Evolutionary conservation across 306 rosid genomes (phyloP).

Genomic region (Vigna mungo): DNA sequence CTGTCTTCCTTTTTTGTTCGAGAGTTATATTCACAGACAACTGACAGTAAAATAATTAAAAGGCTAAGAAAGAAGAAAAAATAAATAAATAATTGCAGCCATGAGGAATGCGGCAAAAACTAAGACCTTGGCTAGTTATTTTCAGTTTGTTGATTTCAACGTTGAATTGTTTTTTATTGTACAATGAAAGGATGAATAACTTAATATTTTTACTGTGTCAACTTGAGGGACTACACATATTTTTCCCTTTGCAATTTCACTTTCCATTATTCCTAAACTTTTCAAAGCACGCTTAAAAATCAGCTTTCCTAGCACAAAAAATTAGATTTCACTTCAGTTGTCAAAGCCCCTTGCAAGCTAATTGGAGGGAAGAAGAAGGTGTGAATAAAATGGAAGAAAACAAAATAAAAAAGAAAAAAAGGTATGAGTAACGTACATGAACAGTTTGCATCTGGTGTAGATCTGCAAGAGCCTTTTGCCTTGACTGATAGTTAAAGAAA

Average conservation of each 20-base stretch:
- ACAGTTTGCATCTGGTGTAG: conserved; percentile 92
- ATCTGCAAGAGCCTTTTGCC: conserved; percentile 94
- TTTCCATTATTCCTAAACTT: conserved; percentile 11
- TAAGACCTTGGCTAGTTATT: background rate
- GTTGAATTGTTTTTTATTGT: background rate
- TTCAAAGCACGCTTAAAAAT: conserved; percentile 15
- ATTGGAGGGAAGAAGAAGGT: too few species aligned
- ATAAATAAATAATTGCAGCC: background rate
- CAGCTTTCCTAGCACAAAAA: background rate
- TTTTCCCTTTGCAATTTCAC: too few species aligned
- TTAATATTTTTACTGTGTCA: background rate
- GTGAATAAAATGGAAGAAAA: background rate
- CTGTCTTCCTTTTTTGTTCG: background rate
- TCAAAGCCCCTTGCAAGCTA: conserved; percentile 24
- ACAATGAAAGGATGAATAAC: background rate
- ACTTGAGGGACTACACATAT: background rate
- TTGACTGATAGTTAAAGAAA: conserved; percentile 66
- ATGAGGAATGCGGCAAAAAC: conserved; percentile 21
- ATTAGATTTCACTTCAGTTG: conserved; percentile 19
- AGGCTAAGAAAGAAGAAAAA: background rate
- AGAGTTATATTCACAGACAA: background rate
- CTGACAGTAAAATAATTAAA: conserved; percentile 2
- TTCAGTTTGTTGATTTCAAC: conserved; percentile 3
- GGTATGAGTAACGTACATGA: conserved; percentile 61
- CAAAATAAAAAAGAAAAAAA: background rate